Conservation (phyloP, 2,329 filamentous ascomycete species). For the Diaporthe vaccinii region DNA sequence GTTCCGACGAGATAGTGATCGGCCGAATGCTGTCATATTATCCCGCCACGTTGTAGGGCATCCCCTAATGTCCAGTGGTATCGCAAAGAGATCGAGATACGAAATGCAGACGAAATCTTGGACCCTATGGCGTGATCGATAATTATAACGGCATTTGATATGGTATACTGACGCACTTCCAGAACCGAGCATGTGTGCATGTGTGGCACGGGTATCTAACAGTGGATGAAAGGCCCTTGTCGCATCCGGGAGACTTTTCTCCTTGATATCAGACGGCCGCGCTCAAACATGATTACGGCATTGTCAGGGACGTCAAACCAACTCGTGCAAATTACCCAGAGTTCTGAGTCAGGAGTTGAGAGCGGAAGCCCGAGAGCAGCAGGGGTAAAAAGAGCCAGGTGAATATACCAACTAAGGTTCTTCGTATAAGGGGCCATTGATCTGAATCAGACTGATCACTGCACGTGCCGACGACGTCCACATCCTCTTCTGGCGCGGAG, state of each 20-base stretch:
- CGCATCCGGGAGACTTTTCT: background rate
- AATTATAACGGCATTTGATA: background rate
- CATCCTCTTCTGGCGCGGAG: background rate
- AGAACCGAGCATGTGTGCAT: background rate
- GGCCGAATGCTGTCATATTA: background rate
- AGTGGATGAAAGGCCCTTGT: background rate
- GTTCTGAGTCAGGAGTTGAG: background rate
- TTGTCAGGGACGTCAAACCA: too few species aligned
- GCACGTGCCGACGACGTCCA: background rate
- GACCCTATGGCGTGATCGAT: conserved; percentile 8
- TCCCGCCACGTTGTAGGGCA: conserved; percentile 10
- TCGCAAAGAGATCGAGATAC: conserved; percentile 16
- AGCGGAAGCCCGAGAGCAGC: background rate
- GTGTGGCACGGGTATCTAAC: background rate
- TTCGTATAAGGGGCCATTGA: background rate
- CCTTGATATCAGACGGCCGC: background rate
- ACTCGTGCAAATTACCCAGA: background rate
- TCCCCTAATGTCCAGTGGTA: background rate
- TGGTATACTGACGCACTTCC: background rate
- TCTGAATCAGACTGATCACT: too few species aligned
- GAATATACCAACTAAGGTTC: background rate
- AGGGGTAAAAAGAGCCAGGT: background rate
- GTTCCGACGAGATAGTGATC: conserved; percentile 9
- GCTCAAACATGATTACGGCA: background rate
- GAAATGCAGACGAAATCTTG: background rate